A percentile compares a stretch with the other conserved stretches of the same genome.
Conservation (phyloP, 164 flowering plant species). For the Liquidambar formosana region DNA sequence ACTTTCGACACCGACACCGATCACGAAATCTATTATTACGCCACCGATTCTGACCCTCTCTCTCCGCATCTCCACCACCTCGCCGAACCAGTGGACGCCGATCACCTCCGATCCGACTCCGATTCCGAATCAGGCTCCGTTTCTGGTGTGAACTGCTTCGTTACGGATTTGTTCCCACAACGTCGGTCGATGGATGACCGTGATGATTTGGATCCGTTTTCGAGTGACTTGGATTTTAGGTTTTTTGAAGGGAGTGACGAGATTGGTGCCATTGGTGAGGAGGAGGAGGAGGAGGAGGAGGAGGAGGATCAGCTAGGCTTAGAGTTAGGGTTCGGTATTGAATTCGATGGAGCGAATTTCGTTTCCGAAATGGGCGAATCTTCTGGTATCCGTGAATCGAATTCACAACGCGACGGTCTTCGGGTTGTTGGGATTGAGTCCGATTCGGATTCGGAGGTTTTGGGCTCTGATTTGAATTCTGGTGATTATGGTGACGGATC, state of each 20-base stretch:
- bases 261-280: background rate
- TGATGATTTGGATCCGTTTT: conserved; percentile 13
- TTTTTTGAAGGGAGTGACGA: background rate
- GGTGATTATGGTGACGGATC: conserved; percentile 2
- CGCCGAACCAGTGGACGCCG: no score
- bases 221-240: conserved; percentile 13
- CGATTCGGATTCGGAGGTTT: conserved; percentile 19
- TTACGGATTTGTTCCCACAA: background rate
- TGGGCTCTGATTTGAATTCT: conserved; percentile 14
- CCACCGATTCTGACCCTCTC: no score
- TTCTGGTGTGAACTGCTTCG: background rate
- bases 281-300: conserved; percentile 4
- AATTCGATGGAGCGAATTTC: background rate
- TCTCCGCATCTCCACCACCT: no score
- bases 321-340: conserved; percentile 15
- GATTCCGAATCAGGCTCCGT: background rate
- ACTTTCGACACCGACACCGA: background rate
- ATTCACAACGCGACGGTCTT: conserved; percentile 4
- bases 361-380: background rate
- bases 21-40: no score
- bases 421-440: conserved; percentile 20
- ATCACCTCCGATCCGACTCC: no score
- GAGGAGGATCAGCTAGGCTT: conserved; percentile 15
- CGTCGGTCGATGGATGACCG: background rate
- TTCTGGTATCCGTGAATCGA: background rate